Evolutionary conservation across 192 early-diverging fungal species (phyloP).

Genomic region (Backusella sp.): DNA sequence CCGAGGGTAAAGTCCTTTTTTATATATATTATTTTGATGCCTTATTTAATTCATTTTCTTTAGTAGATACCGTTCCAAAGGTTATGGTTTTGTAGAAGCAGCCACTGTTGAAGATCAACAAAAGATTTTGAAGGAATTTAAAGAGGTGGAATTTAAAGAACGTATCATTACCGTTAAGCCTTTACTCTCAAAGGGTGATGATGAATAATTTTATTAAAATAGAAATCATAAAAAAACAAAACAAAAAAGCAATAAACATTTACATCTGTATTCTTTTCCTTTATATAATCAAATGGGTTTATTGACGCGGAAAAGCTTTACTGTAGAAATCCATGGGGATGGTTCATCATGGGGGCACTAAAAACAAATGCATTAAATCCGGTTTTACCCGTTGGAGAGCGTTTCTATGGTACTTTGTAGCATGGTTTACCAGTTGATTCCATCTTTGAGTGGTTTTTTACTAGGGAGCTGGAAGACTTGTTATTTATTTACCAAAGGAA

Average conservation of each 20-base stretch:
- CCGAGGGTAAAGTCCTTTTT: conserved; percentile 6
- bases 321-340: too few relatives aligned
- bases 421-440: neutral
- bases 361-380: neutral
- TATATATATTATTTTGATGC: too few relatives aligned
- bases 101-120: conserved; percentile 73
- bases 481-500: too few relatives aligned
- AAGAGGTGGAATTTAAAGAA: conserved; percentile 60
- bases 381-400: neutral
- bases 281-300: neutral
- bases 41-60: neutral
- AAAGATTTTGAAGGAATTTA: conserved; percentile 65
- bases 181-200: neutral
- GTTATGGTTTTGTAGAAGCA: conserved; percentile 94
- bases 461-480: too few relatives aligned
- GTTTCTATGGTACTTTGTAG: too few relatives aligned
- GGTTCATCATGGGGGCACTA: too few relatives aligned
- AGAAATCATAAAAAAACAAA: neutral
- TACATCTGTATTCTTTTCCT: neutral
- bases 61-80: conserved; percentile 71
- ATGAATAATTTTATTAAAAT: neutral
- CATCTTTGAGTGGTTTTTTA: too few relatives aligned
- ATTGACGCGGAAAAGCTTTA: neutral
- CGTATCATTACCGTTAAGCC: conserved; percentile 31
- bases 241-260: neutral